phyloP scores from a whole-genome alignment of 179 eudicot species.

The Spinacia oleracea region DNA sequence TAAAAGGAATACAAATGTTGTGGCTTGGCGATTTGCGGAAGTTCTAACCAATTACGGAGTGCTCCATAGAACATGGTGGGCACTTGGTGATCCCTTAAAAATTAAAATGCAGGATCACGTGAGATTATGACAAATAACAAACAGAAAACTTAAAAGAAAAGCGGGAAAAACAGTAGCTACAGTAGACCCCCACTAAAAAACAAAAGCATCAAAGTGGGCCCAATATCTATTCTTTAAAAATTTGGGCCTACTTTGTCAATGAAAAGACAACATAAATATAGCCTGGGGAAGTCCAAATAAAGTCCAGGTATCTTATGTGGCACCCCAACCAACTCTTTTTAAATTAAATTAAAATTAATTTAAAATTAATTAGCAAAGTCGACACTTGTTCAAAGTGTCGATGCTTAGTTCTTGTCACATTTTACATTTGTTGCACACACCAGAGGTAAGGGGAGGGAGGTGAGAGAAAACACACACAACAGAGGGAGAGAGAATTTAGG shows the following conservation, averaged over 20 bases:
- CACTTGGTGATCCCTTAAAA: not conserved
- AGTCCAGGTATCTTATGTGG: constrained; percentile 29
- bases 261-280: not conserved
- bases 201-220: constrained; percentile 8
- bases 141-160: not conserved
- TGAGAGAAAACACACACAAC: too few relatives aligned
- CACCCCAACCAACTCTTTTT: constrained; percentile 11
- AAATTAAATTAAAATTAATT: not conserved
- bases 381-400: constrained; percentile 1
- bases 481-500: not conserved
- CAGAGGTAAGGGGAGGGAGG: too few relatives aligned
- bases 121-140: not conserved
- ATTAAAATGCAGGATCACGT: not conserved
- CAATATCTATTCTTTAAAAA: not conserved
- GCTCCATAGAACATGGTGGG: too few relatives aligned
- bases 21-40: too few relatives aligned
- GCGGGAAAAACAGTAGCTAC: not conserved
- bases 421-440: constrained; percentile 12
- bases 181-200: constrained; percentile 11
- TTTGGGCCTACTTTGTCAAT: constrained; percentile 22
- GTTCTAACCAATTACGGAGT: too few relatives aligned
- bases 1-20: too few relatives aligned
- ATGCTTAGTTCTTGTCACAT: not conserved
- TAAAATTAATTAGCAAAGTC: not conserved
- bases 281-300: constrained; percentile 13